Evolutionary conservation across 2,329 filamentous ascomycete genomes (phyloP), one percentile per base, ranked within the genome.

Genomic region (Camillea tinctor): DNA sequence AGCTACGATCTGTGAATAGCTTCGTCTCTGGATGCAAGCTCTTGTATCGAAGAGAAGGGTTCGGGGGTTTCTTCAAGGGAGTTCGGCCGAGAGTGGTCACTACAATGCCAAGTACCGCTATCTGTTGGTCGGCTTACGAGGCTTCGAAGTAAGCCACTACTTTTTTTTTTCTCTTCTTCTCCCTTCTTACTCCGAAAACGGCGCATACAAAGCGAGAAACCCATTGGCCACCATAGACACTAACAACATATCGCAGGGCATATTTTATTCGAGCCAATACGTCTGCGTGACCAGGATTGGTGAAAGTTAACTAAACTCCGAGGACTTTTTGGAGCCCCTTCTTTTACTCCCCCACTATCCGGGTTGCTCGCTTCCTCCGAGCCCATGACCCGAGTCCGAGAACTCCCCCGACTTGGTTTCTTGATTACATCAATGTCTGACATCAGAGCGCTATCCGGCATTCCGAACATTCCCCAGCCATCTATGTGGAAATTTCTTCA

Each of bases 51-150:
- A 87, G 93, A 72, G 94, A 96, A 73, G 95, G 95, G 40, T 83
- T 90, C 70, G 82, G 81, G 59, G 95, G 95, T 3, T 99, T 98
- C 78, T 93, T 97, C 79, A 93, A 96, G 73, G 95, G 95, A 50
- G 86, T 97, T 73, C 88, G 91, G 69, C 95, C 95, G 52, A 85
- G 95, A 71, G 89, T 99, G 53, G 88, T 99, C 64, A 97, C 93
- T 11, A 97, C 95, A 1, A 98, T 98, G 90, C 95, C 95, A 20
- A 97, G 93, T 79, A 99, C 95, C 36, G 95, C 95, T n/a, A 99
- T 99, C 72, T 99, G 95, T 83, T 99, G 95, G 95, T 95, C 86
- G 48, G 86, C 86, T 26, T 89, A 89, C 68, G 86, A 89, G 70
- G 86, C 86, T 64, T 88, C 84, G 68, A 89, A 89, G 86, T 88